Base-by-base conservation (phyloP, 805 yeast species). In the Starmerella potacharoeniae region DNA sequence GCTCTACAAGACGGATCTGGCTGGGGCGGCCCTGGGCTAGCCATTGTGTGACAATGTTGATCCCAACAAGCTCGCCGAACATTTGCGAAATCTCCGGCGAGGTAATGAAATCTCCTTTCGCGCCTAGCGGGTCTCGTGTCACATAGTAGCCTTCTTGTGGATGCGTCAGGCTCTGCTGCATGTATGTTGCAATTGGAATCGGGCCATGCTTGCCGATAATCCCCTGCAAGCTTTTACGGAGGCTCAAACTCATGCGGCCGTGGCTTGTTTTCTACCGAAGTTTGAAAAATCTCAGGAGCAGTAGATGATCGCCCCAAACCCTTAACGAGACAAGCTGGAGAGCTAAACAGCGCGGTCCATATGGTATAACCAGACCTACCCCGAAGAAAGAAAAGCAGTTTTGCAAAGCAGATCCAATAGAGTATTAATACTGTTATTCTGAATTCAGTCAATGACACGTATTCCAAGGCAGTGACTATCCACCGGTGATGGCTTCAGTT, bases 11-110 rank as follows among this genome's bases (percentile, higher is more conserved):
- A 51, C 82, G 70, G 30, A 83, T 68, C 11, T 65, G 64, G n/a
- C 62, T 41, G 0, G 86, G 82, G 45, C 66, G 71, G 31, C 77
- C 74, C 60, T 83, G 90, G 1, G 71, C 65, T 36, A 76, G 57
- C 86, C 89, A 85, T 39, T 72, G 69, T 3, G 73, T 64, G 16
- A 69, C 54, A 11, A 69, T 16, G 87, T 95, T 87, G 5, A 87
- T 70, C 0, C 93, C 95, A 56, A 85, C 75, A 72, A 85, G 78
- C 66, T 87, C 95, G 22, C 95, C 95, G 71, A 86, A 87, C 71
- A 86, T 83, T 41, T 86, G 86, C 6, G 91, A 83, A 51, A 87
- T 85, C 68, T 87, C 95, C 0, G 95, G 95, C 0, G 91, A 83
- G 0, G 95, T 87, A 51, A 83, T 75, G 66, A 87, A 87, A 67